Percentiles rank a stretch among this genome's conserved stretches.
Conservation (phyloP, 2,329 filamentous ascomycete species). For the Pyrenochaeta sp. region DNA sequence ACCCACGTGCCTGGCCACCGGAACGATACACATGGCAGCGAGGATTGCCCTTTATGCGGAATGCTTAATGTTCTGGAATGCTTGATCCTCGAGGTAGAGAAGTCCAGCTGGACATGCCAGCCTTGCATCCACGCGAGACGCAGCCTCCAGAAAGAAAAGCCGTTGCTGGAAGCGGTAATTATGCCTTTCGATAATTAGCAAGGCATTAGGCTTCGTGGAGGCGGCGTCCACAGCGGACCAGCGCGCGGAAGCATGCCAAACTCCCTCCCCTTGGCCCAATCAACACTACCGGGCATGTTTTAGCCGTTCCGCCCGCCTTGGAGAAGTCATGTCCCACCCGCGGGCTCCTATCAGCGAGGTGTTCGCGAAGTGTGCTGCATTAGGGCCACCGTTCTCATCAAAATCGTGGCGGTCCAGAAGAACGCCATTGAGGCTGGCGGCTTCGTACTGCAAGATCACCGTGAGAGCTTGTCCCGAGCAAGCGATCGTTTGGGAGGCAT, state of each 20-base stretch:
- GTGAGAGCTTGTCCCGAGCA: slow-evolving; percentile 3
- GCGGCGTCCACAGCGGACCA: slow-evolving; percentile 4
- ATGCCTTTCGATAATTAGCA: slow-evolving; percentile 14
- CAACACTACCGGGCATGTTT: slow-evolving; percentile 4
- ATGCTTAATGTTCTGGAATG: background rate
- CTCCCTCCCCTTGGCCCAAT: slow-evolving; percentile 3
- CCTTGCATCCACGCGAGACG: background rate
- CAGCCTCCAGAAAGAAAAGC: background rate
- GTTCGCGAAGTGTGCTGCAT: slow-evolving; percentile 3
- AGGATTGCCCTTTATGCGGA: background rate
- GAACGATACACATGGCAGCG: slow-evolving; percentile 3
- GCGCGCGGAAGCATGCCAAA: slow-evolving; percentile 5
- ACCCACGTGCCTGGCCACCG: slow-evolving; percentile 12
- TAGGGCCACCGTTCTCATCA: slow-evolving; percentile 3
- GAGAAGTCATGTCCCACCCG: slow-evolving; percentile 4
- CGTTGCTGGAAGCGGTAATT: slow-evolving; percentile 2
- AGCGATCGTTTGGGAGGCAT: slow-evolving; percentile 1
- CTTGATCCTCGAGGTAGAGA: background rate
- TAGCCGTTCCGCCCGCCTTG: slow-evolving; percentile 3
- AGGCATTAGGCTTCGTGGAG: background rate
- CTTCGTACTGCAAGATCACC: slow-evolving; percentile 5
- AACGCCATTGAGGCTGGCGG: slow-evolving; percentile 16
- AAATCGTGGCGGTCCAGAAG: slow-evolving; percentile 17
- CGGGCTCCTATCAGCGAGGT: slow-evolving; percentile 4
- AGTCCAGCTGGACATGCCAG: background rate